Percentiles rank a stretch among this genome's conserved stretches.
phyloP scores from a whole-genome alignment of 352 stramenopile species.

The Phytopythium boreale region DNA sequence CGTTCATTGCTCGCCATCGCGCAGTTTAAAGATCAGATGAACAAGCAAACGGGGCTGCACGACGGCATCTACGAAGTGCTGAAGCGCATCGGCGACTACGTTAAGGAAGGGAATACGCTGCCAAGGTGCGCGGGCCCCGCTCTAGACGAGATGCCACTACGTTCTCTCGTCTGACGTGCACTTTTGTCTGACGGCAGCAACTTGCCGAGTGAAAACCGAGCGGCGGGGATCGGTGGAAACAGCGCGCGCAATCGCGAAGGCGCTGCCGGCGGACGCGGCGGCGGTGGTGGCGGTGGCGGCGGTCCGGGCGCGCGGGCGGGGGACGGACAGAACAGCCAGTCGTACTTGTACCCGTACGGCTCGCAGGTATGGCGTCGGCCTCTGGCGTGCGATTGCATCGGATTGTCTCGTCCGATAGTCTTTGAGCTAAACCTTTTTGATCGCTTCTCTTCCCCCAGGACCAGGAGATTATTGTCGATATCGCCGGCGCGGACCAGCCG shows the following conservation, averaged over 20 bases:
- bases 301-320: constrained; percentile 26
- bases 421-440: neutral
- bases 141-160: neutral
- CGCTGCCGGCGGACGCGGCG: constrained; percentile 32
- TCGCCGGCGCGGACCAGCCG: constrained; percentile 64
- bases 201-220: constrained; percentile 83
- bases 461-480: constrained; percentile 87
- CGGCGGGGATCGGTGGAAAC: constrained; percentile 70
- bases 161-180: neutral
- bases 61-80: constrained; percentile 86
- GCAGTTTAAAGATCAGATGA: constrained; percentile 88
- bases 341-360: constrained; percentile 81
- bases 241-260: constrained; percentile 40
- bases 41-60: constrained; percentile 79
- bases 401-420: neutral
- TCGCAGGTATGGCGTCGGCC: constrained; percentile 29
- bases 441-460: constrained; percentile 22
- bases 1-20: neutral
- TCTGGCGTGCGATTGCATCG: neutral
- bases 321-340: constrained; percentile 67
- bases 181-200: constrained; percentile 30
- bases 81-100: constrained; percentile 71
- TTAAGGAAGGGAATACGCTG: constrained; percentile 70
- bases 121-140: constrained; percentile 34
- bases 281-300: constrained; percentile 38